Evolutionary conservation across 306 rosid genomes (phyloP), one percentile per base, ranked within the genome.

Genomic region (Cicer arietinum): DNA sequence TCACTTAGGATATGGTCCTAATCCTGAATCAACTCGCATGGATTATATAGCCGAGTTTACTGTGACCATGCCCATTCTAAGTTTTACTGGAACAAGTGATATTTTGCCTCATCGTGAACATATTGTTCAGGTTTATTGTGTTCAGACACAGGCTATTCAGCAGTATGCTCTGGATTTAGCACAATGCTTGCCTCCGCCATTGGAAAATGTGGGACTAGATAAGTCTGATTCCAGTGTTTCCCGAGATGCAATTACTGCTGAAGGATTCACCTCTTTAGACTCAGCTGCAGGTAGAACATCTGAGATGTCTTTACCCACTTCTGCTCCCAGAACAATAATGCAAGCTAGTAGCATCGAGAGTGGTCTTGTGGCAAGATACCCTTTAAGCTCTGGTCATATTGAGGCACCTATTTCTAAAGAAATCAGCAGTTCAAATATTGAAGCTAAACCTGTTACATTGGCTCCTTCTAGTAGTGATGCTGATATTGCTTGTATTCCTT

Each of bases 61-160:
- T 18, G 98, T 92, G 76, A 95, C 97, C 30, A 90, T 92, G 96
- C 99, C 98, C 67, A 90, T 95, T 85, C 90, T 92, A 75, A 92
- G 99, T 84, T 95, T 92, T 83, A 90, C 97, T 2, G 99, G 99
- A 69, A 92, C 93, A 50, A 89, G 92, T 85, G 95, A 90, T 67
- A 80, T 94, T 76, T 82, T 90, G 42, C 91, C 92, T 63, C 90
- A 86, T 66, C 89, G 89, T 14, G 96, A 91, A 71, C 96, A 95
- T 74, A 79, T 87, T 77, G 89, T 92, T 83, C 98, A 88, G 89
- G 96, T 95, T 77, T 95, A 90, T 88, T 95, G 99, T 81, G 99
- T 95, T 79, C 98, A 95, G 85, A 95, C 99, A 58, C 94, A 85
- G 81, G 99, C 99, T 72, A 95, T 95, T 83, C 99, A 92, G 78